Evolutionary conservation across 768 basidiomycete genomes (phyloP), one percentile per base, ranked within the genome.

Genomic region (Butyriboletus loyo): DNA sequence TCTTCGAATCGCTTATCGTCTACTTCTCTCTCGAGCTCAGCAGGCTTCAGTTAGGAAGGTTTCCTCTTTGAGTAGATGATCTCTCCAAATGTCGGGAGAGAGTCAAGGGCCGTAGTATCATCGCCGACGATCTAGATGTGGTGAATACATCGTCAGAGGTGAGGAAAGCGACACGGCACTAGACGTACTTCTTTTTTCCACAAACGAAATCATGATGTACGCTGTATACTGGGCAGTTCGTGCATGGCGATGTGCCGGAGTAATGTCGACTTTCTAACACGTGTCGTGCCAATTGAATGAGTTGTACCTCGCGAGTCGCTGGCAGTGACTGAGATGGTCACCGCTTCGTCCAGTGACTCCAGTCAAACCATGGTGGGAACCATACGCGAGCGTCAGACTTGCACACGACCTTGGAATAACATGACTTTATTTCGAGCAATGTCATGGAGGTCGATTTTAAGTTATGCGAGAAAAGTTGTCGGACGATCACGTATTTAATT

Each of bases 71-170:
- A 97, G 72, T 17, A 98, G 77, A 58, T 92, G 89, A 63, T 96
- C 94, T 66, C 96, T 80, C 93, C 97, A 98, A 30, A 99, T 96
- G 66, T 99, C 97, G n/a, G 78, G 21, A 99, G 96, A 1, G 95
- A 94, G 21, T 94, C 89, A 38, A 99, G 77, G 3, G 97, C 97
- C 1, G 76, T 75, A 0, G 94, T 98, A 58, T 95, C 94, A 67
- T 98, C 96, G 30, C 96, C 97, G 49, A 92, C 67, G 58, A 98
- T 89, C 90, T 94, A 36, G 1, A 39, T 9, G 8, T 2, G 25
- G 22, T 64, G 13, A 48, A 15, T 19, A 1, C 24, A 32, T 40
- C 21, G 25, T 32, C n/a, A 35, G 9, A 36, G n/a, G n/a, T n/a
- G n/a, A n/a, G 15, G 7, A 32, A 30, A 22, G 41, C 8, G 7